Base-by-base conservation (phyloP, 2,329 filamentous ascomycete genomes). In the Colletotrichum gloeosporioides region DNA sequence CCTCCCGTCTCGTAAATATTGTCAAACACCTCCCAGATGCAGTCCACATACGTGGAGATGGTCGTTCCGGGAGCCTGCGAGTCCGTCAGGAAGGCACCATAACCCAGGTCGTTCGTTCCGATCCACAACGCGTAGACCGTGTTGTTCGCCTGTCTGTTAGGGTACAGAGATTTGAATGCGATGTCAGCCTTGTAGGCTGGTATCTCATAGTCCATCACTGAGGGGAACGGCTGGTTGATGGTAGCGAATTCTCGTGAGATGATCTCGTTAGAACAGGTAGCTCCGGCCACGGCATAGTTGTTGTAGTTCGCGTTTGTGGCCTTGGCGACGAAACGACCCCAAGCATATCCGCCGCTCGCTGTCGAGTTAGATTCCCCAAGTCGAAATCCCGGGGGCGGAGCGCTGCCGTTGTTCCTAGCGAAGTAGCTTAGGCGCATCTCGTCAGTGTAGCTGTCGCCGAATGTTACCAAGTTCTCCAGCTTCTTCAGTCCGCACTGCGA, bases 121-220 rank as follows among this genome's bases (percentile, higher is more conserved):
- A 96, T 95, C 93, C 93, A 96, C 67, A 96, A 89, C 2, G 92
- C 89, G 80, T 95, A 96, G 4, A 95, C 92, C 1, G 94, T 95
- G 77, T 92, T 92, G 34, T 90, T 84, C 3, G 88, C 79, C 3
- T 86, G 88, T 62, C 88, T 84, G 78, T 87, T 80, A 0, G 84
- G 82, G 78, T 88, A 90, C 6, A 90, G 82, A 3, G 85, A 82
- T 73, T 84, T 82, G 69, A 83, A 87, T 6, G 82, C 81, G 5
- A 86, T 78, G 70, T 93, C 91, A 25, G 88, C 87, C 76, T 88
- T 80, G 81, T 91, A 93, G 2, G 89, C 89, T 0, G 90, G 88
- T 5, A 93, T 82, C 82, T 93, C 88, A 79, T 93, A 93, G 53
- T 91, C 90, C 1, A 90, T 81, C 2, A 94, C 89, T 3, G 92